These are phyloP conservation scores for Rhododendron griersonianum DNA, from an alignment of 148 eudicot species.

Conservation along the genomic window DNA sequence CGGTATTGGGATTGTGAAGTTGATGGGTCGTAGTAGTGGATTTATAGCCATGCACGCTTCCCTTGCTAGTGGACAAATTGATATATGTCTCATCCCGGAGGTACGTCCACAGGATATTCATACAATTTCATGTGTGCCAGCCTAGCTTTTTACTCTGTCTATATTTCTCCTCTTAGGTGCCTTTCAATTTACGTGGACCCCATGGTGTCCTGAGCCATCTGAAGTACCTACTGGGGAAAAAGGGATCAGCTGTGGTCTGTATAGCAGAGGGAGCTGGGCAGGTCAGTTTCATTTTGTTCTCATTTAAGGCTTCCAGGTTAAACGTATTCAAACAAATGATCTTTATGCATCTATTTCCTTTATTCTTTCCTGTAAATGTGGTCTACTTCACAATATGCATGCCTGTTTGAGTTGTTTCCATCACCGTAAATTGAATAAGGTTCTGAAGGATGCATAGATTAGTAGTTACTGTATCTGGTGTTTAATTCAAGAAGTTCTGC, in stretches of 20 bases:
- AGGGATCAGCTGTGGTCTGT: slow-evolving; percentile 97
- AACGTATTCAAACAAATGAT: background rate
- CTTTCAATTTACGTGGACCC: slow-evolving; percentile 81
- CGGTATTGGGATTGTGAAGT: slow-evolving; percentile 89
- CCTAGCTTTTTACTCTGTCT: slow-evolving; percentile 6
- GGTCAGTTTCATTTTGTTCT: slow-evolving; percentile 40
- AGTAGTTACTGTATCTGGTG: background rate
- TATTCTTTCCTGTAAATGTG: background rate
- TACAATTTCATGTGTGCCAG: background rate
- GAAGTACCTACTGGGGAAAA: slow-evolving; percentile 68
- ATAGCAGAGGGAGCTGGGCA: slow-evolving; percentile 98
- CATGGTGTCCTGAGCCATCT: slow-evolving; percentile 91
- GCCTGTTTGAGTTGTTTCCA: background rate
- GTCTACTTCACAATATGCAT: background rate
- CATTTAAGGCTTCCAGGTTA: background rate
- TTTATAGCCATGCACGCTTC: slow-evolving; percentile 98
- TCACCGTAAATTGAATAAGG: background rate
- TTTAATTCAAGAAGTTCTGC: background rate
- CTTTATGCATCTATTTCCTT: background rate
- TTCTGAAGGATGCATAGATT: background rate
- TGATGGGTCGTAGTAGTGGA: slow-evolving; percentile 99
- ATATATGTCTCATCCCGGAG: slow-evolving; percentile 97
- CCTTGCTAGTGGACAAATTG: slow-evolving; percentile 98
- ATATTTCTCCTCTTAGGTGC: slow-evolving; percentile 41
- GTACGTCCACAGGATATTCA: slow-evolving; percentile 28